These are phyloP conservation scores for Dactylorhiza incarnata DNA, from an alignment of 106 monocot genomes.

Conservation along the genomic window DNA sequence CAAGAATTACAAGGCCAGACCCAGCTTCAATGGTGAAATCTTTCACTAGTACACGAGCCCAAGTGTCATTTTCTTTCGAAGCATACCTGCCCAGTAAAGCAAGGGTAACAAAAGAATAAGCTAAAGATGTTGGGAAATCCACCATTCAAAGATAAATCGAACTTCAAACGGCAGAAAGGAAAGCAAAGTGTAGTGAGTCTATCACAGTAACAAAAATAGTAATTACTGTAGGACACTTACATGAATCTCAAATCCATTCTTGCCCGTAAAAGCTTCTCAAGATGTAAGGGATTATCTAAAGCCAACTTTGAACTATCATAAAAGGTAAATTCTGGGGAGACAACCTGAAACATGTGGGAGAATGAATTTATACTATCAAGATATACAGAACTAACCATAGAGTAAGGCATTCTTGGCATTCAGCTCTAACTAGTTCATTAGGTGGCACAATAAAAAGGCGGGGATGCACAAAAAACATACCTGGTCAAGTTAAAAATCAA, in stretches of 20 bases:
- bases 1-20: slow-evolving; percentile 86
- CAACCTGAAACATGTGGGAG: slow-evolving; percentile 34
- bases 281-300: slow-evolving; percentile 55
- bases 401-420: no score
- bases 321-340: slow-evolving; percentile 90
- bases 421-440: background rate
- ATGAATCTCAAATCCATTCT: slow-evolving; percentile 94
- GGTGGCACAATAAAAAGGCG: background rate
- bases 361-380: background rate
- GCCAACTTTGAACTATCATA: slow-evolving; percentile 76
- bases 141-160: background rate
- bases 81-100: slow-evolving; percentile 65
- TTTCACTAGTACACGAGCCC: slow-evolving; percentile 73
- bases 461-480: no score
- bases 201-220: background rate
- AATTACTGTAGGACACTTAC: slow-evolving; percentile 19
- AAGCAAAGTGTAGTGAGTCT: background rate
- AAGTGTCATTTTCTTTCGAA: slow-evolving; percentile 73
- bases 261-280: slow-evolving; percentile 91
- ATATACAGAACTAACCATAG: background rate
- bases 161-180: background rate
- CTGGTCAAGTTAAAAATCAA: background rate
- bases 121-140: background rate
- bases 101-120: background rate
- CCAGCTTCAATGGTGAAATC: slow-evolving; percentile 92